Evolutionary conservation across 371 early-diverging fungal genomes (phyloP).

Genomic region (Mucor lusitanicus): DNA sequence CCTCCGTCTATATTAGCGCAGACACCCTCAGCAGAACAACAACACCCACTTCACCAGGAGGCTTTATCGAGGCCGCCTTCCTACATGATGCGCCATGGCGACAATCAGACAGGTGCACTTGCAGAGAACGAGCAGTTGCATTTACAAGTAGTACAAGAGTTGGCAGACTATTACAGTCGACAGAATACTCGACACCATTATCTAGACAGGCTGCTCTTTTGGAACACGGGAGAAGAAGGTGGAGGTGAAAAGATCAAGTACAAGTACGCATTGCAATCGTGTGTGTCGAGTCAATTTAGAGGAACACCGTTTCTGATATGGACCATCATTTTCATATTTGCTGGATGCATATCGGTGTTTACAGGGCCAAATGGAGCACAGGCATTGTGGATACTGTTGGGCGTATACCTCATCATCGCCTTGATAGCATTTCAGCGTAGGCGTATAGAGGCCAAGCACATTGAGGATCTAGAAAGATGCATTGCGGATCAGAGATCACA

Average conservation of each 20-base stretch:
- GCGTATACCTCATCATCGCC: not conserved
- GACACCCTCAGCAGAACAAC: not conserved
- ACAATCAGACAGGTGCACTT: not conserved
- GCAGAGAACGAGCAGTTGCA: not conserved
- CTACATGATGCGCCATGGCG: not conserved
- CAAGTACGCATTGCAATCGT: not conserved
- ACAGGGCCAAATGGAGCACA: conserved; percentile 13
- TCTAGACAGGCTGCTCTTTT: not conserved
- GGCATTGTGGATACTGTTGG: conserved; percentile 20
- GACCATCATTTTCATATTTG: conserved; percentile 14
- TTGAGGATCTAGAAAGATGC: not conserved
- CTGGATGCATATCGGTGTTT: conserved; percentile 20
- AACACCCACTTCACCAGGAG: not conserved
- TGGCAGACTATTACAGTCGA: conserved; percentile 11
- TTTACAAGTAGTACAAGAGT: conserved; percentile 1
- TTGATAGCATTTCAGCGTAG: not conserved
- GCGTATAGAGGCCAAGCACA: not conserved
- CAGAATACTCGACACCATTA: not conserved
- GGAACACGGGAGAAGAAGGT: not conserved
- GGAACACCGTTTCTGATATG: conserved; percentile 21
- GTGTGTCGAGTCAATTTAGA: conserved; percentile 9
- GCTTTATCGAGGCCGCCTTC: conserved; percentile 9
- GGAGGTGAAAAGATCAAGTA: not conserved
- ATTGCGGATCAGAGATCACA: not conserved
- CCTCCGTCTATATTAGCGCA: not conserved